Conservation (phyloP, 805 yeast genomes). For the Starmerella bombicola region DNA sequence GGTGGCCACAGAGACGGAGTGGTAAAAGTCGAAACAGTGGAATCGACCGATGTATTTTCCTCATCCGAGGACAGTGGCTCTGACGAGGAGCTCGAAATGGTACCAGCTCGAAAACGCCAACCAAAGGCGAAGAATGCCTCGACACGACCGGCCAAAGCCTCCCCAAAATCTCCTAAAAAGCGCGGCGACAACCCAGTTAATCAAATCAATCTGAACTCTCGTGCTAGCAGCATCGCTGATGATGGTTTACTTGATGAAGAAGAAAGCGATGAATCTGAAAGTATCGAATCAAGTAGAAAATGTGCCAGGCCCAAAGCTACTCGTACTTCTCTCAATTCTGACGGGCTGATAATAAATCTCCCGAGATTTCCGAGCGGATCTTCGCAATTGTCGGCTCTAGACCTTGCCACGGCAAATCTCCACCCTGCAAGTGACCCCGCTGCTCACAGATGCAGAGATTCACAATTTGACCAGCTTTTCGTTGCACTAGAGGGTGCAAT, state of each 20-base stretch:
- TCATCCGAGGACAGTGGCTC: neutral
- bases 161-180: neutral
- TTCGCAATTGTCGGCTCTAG: neutral
- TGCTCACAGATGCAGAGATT: conserved; percentile 73
- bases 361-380: neutral
- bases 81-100: neutral
- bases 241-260: neutral
- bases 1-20: neutral
- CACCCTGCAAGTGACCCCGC: conserved; percentile 28
- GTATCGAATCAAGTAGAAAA: neutral
- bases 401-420: conserved; percentile 6
- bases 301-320: neutral
- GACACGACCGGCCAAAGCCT: neutral
- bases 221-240: neutral
- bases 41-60: neutral
- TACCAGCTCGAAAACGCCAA: neutral
- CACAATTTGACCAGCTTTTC: conserved; percentile 62
- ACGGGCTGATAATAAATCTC: neutral
- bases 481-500: conserved; percentile 60
- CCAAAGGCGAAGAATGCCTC: neutral
- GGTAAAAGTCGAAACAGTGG: too few relatives aligned
- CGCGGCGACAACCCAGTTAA: neutral
- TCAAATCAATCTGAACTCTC: neutral
- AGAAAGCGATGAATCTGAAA: neutral
- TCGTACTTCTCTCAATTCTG: too few relatives aligned